Evolutionary conservation across 495 filamentous ascomycete species (phyloP).

Genomic region (Podospora bellae-mahoneyi): DNA sequence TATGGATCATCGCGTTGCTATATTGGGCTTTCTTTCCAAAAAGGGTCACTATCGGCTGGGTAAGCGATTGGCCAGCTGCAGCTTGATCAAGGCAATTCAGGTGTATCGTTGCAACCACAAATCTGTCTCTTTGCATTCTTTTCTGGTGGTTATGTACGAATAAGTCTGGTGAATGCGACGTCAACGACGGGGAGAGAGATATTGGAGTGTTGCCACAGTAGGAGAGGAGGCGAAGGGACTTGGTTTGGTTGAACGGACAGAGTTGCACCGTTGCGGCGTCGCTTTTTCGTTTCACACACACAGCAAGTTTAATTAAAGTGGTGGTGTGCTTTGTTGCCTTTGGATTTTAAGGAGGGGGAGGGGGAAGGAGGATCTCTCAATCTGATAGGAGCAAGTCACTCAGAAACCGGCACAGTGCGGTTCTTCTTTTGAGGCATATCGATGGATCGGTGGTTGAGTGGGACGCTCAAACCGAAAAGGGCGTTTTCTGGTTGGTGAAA

Average conservation of each 20-base stretch:
- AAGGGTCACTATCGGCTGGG: background rate
- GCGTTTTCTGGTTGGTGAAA: constrained; percentile 1
- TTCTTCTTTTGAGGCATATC: background rate
- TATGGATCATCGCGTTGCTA: background rate
- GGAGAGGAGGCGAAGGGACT: background rate
- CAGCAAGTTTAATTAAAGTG: background rate
- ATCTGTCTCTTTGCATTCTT: background rate
- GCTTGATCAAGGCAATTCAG: background rate
- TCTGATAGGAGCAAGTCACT: background rate
- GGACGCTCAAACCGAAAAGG: background rate
- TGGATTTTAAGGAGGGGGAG: background rate
- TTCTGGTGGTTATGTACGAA: background rate
- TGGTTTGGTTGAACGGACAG: background rate
- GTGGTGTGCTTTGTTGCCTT: background rate
- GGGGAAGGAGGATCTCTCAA: too few species aligned
- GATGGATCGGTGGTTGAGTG: background rate
- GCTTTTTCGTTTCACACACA: background rate
- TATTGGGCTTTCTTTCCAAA: background rate
- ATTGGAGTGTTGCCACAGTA: background rate
- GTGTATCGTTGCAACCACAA: background rate
- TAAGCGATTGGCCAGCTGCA: background rate
- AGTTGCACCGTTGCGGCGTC: background rate
- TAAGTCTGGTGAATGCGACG: background rate
- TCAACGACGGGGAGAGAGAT: background rate
- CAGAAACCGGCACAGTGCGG: background rate